These are phyloP conservation scores for Funneliformis geosporum DNA, from an alignment of 192 early-diverging fungal genomes.

Conservation along the genomic window DNA sequence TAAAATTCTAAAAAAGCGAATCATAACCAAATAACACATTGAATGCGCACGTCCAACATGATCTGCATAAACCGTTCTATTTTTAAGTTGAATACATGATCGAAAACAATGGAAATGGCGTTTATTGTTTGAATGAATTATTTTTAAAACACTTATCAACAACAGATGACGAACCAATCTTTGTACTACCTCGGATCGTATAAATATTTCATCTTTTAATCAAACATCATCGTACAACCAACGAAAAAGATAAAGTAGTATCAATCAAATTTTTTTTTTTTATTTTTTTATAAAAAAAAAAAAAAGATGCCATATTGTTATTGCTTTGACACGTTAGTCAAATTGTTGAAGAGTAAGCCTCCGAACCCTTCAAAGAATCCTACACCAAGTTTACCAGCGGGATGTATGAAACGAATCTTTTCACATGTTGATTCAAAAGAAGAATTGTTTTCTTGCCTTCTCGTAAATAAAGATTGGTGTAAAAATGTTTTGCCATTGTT, in stretches of 20 bases:
- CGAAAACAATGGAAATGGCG: not conserved
- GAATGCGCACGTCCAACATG: not conserved
- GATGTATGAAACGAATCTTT: constrained; percentile 17
- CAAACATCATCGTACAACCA: not conserved
- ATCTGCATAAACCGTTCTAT: not conserved
- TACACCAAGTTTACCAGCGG: not conserved
- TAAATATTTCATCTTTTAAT: not conserved
- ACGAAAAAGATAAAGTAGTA: no score
- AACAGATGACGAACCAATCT: not conserved
- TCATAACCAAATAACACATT: not conserved
- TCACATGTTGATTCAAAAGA: not conserved
- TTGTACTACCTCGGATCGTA: not conserved
- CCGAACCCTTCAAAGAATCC: not conserved
- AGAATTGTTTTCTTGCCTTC: not conserved
- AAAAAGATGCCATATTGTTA: not conserved
- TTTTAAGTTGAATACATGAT: not conserved
- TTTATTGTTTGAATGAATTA: not conserved
- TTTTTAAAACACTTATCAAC: not conserved
- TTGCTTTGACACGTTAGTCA: not conserved
- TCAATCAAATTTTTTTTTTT: not conserved
- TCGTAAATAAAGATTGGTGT: constrained; percentile 11
- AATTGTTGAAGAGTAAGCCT: not conserved
- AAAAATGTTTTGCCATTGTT: constrained; percentile 19
- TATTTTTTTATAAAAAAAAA: not conserved
- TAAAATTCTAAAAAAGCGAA: not conserved